Conservation (phyloP, 257 asterid genomes). For the Nicotiana undulata region DNA sequence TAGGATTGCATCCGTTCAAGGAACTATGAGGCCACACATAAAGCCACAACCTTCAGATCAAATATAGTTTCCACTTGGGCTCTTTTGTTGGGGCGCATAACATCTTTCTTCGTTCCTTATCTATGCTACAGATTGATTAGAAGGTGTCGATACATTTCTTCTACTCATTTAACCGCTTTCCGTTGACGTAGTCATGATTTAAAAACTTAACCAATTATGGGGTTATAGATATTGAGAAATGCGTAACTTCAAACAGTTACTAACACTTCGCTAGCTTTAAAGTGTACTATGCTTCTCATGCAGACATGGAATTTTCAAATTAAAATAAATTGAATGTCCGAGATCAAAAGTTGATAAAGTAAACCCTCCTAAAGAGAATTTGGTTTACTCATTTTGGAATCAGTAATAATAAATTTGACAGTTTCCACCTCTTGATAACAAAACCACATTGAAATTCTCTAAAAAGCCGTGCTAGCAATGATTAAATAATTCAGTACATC, state of each 20-base stretch:
- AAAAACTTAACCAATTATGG: not conserved
- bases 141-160: not conserved
- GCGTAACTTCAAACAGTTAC: not conserved
- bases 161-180: not conserved
- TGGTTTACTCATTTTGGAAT: not conserved
- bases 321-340: too few species aligned
- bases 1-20: constrained; percentile 69
- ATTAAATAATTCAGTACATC: not conserved
- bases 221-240: not conserved
- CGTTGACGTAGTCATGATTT: not conserved
- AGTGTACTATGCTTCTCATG: not conserved
- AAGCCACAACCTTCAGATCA: constrained; percentile 97
- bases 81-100: constrained; percentile 76
- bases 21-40: constrained; percentile 63
- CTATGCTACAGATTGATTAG: not conserved
- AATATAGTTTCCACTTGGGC: constrained; percentile 78
- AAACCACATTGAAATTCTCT: not conserved
- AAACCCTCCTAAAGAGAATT: not conserved
- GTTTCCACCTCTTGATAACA: not conserved
- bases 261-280: not conserved
- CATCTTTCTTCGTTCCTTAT: constrained; percentile 59
- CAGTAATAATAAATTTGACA: not conserved
- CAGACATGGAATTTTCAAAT: too few species aligned
- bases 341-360: too few species aligned
- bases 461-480: not conserved